Base-by-base conservation (phyloP, 2,329 filamentous ascomycete species). In the Microcyclospora tardicrescens region DNA sequence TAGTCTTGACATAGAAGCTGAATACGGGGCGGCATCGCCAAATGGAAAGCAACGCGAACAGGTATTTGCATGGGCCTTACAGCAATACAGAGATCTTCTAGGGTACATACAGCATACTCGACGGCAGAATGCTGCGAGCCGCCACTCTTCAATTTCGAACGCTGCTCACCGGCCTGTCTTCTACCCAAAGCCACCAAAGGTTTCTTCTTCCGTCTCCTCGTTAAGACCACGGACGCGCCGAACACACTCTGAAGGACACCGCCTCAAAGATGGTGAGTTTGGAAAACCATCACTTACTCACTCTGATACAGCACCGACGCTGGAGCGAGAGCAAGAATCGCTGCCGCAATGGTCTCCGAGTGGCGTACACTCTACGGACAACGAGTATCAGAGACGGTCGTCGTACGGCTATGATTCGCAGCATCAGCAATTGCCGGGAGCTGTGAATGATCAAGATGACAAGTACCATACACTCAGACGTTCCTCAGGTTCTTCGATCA, bases 131-230 rank as follows among this genome's bases (percentile, higher is more conserved):
- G 52, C 60, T 8, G 19, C 19, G 19, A 24, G 19, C 19, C 19
- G 19, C 19, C 19, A 24, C 8, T 24, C 19, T 8, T 24, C 19
- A 8, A 8, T 8, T 8, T 24, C 63, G 15, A 64, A 65, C 30
- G 53, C 63, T 11, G 44, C 63, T 16, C 50, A 64, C 33, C 70
- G 73, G 48, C 73, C 73, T 2, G 69, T 66, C 42, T 76, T 78
- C 36, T 79, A 73, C 40, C 75, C 75, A 0, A 75, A 71, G 48
- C 75, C 75, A 24, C 75, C 75, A 13, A 68, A 69, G 34, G 70
- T 75, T 47, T 71, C 72, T 19, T 64, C 64, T 11, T 62, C 69
- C 12, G 67, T 69, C 46, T 67, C 71, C 39, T 66, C 64, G 9
- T 15, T 28, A 42, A 34, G 43, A n/a, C 30, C 30, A n/a, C 12